Percentiles rank a stretch among this genome's conserved stretches.
Evolutionary conservation across 148 eudicot species (phyloP).

Genomic region (Salicornia ramosissima): DNA sequence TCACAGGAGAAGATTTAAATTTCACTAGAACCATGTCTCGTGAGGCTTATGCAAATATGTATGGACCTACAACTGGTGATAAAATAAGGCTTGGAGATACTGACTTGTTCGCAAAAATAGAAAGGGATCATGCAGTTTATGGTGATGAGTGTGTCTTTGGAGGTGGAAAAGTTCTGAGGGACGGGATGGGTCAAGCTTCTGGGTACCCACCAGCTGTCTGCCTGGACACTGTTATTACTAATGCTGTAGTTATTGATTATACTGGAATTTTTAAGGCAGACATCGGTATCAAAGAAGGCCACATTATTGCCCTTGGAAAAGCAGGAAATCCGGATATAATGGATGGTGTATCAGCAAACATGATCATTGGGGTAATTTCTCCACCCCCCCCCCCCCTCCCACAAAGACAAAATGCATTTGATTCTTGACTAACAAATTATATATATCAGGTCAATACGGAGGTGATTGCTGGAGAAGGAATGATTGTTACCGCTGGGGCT

Average conservation of each 20-base stretch:
- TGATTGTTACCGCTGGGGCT: conserved; percentile 94
- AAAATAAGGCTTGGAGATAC: conserved; percentile 93
- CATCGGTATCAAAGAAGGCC: conserved; percentile 81
- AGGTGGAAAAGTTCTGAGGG: conserved; percentile 92
- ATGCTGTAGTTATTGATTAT: conserved; percentile 90
- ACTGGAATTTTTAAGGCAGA: conserved; percentile 88
- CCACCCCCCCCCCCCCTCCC: neutral
- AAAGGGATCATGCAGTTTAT: conserved; percentile 68
- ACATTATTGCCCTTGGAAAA: conserved; percentile 72
- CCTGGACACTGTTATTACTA: conserved; percentile 90
- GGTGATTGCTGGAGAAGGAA: conserved; percentile 95
- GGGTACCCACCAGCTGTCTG: conserved; percentile 59
- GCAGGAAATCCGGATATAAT: conserved; percentile 91
- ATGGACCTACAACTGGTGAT: conserved; percentile 93
- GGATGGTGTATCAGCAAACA: conserved; percentile 60
- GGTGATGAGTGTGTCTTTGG: conserved; percentile 99
- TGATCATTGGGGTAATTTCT: conserved; percentile 75
- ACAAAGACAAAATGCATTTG: conserved; percentile 3
- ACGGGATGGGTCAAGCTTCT: conserved; percentile 95
- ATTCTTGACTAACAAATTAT: neutral
- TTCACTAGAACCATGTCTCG: conserved; percentile 51
- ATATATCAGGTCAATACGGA: conserved; percentile 81
- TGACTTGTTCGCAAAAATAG: conserved; percentile 82
- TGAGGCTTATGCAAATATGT: conserved; percentile 84
- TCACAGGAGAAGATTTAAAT: conserved; percentile 51